Conservation (phyloP, 2,329 filamentous ascomycete species). For the Xenoacremonium recifei region DNA sequence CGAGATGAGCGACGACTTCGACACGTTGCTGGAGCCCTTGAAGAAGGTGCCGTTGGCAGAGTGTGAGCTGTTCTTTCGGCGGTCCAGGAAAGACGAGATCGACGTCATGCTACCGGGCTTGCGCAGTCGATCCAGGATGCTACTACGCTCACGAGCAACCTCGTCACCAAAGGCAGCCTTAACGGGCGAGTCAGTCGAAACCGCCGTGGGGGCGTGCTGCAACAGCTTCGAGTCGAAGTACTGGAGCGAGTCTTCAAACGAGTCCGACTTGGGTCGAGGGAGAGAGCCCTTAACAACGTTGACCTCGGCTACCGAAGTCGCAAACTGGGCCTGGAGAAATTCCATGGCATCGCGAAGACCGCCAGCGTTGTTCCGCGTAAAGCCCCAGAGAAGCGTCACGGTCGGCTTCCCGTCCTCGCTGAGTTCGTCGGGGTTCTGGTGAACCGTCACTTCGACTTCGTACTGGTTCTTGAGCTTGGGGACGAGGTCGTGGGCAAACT, state of each 20-base stretch:
- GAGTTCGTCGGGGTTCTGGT: constrained; percentile 59
- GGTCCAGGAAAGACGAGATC: constrained; percentile 91
- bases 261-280: constrained; percentile 96
- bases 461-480: constrained; percentile 88
- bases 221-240: constrained; percentile 97
- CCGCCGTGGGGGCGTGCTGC: constrained; percentile 81
- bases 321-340: constrained; percentile 82
- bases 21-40: constrained; percentile 87
- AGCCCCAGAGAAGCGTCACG: constrained; percentile 69
- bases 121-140: constrained; percentile 87
- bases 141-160: constrained; percentile 73
- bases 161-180: constrained; percentile 82
- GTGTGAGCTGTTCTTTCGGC: constrained; percentile 90
- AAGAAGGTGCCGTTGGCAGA: constrained; percentile 82
- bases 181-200: constrained; percentile 84
- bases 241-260: constrained; percentile 93
- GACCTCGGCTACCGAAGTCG: constrained; percentile 84
- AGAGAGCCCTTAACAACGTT: constrained; percentile 90
- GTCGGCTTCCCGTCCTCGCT: constrained; percentile 58
- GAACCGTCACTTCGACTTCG: constrained; percentile 80
- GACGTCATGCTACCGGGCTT: constrained; percentile 94
- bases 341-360: constrained; percentile 95
- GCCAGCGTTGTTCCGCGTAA: constrained; percentile 96
- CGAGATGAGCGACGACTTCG: constrained; percentile 92
- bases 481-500: constrained; percentile 77